Evolutionary conservation across 1,284 basidiomycete genomes (phyloP), one percentile per base, ranked within the genome.

Genomic region (Sanguinoderma infundibulare): DNA sequence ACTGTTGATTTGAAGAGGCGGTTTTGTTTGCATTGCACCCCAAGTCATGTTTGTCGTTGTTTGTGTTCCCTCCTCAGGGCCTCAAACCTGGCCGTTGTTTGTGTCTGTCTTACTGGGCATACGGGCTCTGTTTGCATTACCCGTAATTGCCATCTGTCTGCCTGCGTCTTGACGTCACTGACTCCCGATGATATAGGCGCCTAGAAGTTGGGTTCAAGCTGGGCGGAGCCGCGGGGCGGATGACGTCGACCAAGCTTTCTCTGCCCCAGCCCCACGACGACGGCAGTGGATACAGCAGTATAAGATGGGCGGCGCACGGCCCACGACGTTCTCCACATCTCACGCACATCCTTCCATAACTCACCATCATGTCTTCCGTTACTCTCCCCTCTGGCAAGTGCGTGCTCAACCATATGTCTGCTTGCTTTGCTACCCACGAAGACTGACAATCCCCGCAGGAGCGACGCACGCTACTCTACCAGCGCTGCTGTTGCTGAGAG

Each of bases 401-500:
- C 40, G 40, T 42, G 5, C 15, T 12, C 22, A 9, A 17, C 1
- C 12, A 5, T n/a, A 38, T 32, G 60, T 53, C 35, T n/a, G n/a
- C n/a, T 49, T 9, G 30, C 14, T 4, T 30, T 34, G 28, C 28
- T 32, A 12, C 5, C 15, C 20, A 4, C 24, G 30, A 17, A 40
- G 22, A 46, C 42, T 51, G 3, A 38, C 1, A 42, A n/a, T 2
- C 6, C 36, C 15, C 47, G 2, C 52, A 74, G 69, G 59, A 69
- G 64, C 54, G 69, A 70, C 57, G 67, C 71, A 26, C 75, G 78
- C 62, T 77, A 77, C 61, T 79, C 82, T 67, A 86, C 84, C 2
- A 80, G 81, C 28, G 85, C 83, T 24, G 83, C 79, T 1, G 73
- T 78, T 57, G 82, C 82, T 7, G 79, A 81, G 57, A 74, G 77